phyloP scores from a whole-genome alignment of 768 basidiomycete genomes.

The Lactifluus pinguis region DNA sequence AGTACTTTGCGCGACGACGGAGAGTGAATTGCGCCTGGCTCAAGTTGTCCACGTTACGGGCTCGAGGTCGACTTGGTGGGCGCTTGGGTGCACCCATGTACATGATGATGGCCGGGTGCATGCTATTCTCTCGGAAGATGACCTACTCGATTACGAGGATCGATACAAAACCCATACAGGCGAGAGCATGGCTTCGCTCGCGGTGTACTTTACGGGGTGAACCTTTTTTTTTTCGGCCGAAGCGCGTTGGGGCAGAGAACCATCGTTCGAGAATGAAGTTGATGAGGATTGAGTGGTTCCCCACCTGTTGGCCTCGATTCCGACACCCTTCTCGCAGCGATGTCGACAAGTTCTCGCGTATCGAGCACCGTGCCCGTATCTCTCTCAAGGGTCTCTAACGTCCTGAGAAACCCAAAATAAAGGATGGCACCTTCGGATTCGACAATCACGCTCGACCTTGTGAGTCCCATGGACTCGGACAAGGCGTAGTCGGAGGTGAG shows the following conservation, averaged over 20 bases:
- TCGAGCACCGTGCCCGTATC: constrained; percentile 14
- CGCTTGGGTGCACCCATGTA: constrained; percentile 19
- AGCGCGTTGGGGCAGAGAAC: neutral
- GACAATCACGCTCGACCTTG: constrained; percentile 8
- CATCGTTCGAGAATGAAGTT: constrained; percentile 15
- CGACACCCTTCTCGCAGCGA: neutral
- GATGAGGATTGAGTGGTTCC: constrained; percentile 8
- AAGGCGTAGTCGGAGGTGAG: neutral
- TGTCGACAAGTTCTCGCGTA: constrained; percentile 11
- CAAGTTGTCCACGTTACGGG: constrained; percentile 13
- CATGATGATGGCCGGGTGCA: constrained; percentile 14
- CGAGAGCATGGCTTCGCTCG: constrained; percentile 10
- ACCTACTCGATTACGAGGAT: constrained; percentile 13
- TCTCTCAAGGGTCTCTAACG: constrained; percentile 11
- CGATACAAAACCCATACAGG: constrained; percentile 8
- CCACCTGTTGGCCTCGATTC: neutral
- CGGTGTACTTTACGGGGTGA: constrained; percentile 16
- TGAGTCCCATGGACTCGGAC: constrained; percentile 6
- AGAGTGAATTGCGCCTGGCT: constrained; percentile 9
- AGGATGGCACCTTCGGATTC: constrained; percentile 1
- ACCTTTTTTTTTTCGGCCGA: neutral
- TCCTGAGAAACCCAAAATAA: constrained; percentile 17
- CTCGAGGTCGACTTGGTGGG: constrained; percentile 20
- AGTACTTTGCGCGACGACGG: constrained; percentile 7
- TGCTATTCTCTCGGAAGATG: constrained; percentile 16